Conservation (phyloP, 2,329 filamentous ascomycete genomes). For the Sarocladium oryzae region DNA sequence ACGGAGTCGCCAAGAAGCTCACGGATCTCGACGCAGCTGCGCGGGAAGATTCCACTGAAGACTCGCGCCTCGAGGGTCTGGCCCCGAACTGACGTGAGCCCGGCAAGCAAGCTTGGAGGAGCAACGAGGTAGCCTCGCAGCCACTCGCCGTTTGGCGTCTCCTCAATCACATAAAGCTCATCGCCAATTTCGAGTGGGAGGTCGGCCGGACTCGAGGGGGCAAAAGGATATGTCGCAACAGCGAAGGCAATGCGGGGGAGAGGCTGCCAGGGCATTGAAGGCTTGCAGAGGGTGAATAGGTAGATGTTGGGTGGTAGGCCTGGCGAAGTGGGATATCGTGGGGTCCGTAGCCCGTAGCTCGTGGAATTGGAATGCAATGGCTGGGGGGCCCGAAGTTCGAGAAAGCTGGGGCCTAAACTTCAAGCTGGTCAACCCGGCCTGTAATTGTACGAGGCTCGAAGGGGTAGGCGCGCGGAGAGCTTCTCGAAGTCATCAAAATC, state of each 20-base stretch:
- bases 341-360: background rate
- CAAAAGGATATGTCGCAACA: slow-evolving; percentile 91
- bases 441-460: background rate
- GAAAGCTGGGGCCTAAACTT: too few relatives aligned
- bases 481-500: slow-evolving; percentile 6
- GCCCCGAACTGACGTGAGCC: slow-evolving; percentile 82
- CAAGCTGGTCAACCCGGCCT: background rate
- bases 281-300: slow-evolving; percentile 13
- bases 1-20: slow-evolving; percentile 76
- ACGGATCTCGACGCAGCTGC: slow-evolving; percentile 88
- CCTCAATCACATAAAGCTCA: slow-evolving; percentile 97
- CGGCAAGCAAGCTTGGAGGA: slow-evolving; percentile 85
- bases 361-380: background rate
- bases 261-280: slow-evolving; percentile 89
- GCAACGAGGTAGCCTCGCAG: slow-evolving; percentile 92
- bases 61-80: slow-evolving; percentile 93
- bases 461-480: background rate
- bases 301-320: slow-evolving; percentile 14
- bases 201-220: slow-evolving; percentile 78
- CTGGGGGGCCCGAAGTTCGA: background rate
- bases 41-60: slow-evolving; percentile 96
- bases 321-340: slow-evolving; percentile 9
- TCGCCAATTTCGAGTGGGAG: slow-evolving; percentile 95
- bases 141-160: slow-evolving; percentile 88
- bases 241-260: slow-evolving; percentile 96